phyloP scores from a whole-genome alignment of 2,329 filamentous ascomycete species.

The Fusarium marasasianum region DNA sequence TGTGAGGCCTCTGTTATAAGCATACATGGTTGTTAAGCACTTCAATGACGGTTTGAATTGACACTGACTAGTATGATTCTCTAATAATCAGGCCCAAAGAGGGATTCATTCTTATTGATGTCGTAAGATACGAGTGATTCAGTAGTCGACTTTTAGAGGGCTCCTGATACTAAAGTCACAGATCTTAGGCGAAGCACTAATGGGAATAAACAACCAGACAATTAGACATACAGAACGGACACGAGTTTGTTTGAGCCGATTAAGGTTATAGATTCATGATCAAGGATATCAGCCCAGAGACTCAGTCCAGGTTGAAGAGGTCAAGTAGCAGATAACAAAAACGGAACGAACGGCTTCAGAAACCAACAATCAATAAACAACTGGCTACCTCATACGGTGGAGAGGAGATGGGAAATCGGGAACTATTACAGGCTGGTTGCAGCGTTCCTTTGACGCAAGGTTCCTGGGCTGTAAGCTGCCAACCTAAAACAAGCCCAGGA shows the following conservation, averaged over 20 bases:
- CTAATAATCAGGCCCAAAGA: neutral
- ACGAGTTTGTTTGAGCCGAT: neutral
- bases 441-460: slow-evolving; percentile 12
- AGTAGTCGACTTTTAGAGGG: no score
- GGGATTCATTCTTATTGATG: neutral
- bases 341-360: slow-evolving; percentile 4
- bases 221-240: neutral
- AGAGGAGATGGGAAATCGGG: neutral
- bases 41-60: neutral
- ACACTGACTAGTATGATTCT: neutral
- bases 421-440: slow-evolving; percentile 17
- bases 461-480: neutral
- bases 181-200: neutral
- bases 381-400: neutral
- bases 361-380: neutral
- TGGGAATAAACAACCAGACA: neutral
- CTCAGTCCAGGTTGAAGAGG: neutral
- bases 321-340: neutral
- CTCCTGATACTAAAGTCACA: neutral
- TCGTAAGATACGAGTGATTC: no score
- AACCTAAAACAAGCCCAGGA: slow-evolving; percentile 27
- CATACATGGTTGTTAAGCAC: neutral
- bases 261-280: neutral
- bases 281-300: neutral
- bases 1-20: neutral